These are phyloP conservation scores for Xerocomellus chrysenteron DNA, from an alignment of 768 basidiomycete species.

Conservation along the genomic window DNA sequence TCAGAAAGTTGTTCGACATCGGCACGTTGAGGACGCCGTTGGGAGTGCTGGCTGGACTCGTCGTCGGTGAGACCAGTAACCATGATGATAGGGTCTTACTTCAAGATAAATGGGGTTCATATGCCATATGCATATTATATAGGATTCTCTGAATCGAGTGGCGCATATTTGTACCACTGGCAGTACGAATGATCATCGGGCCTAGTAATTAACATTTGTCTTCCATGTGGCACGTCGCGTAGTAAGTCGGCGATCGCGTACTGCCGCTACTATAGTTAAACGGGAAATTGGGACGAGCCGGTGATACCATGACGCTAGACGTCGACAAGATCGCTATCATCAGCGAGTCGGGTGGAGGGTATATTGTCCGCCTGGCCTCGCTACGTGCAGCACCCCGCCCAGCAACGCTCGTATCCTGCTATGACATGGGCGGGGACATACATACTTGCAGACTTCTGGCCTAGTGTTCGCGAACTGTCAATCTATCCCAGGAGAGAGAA, in stretches of 20 bases:
- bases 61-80: neutral
- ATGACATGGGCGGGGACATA: slow-evolving; percentile 2
- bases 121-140: no score
- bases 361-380: neutral
- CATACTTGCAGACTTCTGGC: slow-evolving; percentile 3
- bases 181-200: no score
- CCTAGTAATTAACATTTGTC: no score
- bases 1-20: neutral
- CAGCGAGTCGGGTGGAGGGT: slow-evolving; percentile 3
- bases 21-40: neutral
- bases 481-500: neutral
- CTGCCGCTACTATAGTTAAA: no score
- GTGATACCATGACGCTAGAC: neutral
- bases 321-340: neutral
- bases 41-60: neutral
- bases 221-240: no score
- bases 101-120: no score
- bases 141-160: no score
- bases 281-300: neutral
- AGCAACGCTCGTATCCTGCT: neutral
- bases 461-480: neutral
- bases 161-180: no score
- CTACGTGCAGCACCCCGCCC: neutral
- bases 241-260: no score
- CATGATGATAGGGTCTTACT: neutral